Evolutionary conservation across 2,329 filamentous ascomycete genomes (phyloP), one percentile per base, ranked within the genome.

Genomic region (Ceratocystis ficicola): DNA sequence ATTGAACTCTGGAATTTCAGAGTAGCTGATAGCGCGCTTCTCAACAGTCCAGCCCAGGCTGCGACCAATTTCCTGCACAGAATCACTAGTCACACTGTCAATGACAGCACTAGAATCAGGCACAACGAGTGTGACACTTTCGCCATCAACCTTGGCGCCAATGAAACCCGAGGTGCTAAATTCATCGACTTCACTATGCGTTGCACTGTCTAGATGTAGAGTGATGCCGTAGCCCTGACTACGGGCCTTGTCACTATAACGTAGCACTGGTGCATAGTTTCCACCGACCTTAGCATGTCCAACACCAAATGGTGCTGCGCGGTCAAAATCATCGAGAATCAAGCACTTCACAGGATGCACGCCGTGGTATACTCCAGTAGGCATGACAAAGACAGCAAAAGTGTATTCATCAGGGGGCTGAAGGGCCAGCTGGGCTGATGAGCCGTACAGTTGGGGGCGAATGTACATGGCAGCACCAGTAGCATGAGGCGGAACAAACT

Each of bases 161-260:
- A 97, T 88, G 75, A 99, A 97, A 0, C 90, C 93, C 69, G 87
- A 92, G 0, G 94, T 97, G 70, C 88, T 94, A 74, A 97, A 99
- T 80, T 99, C 93, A 72, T 99, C 93, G 69, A 99, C 84, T 74
- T 95, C 90, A 68, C 84, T 87, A 71, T 92, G 83, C 8, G 84
- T 89, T 72, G 86, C 86, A 74, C 89, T 94, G 76, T 97, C 94
- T 65, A 97, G 79, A 74, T 97, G 93, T 72, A 97, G 80, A 1
- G 93, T 97, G 72, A 97, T 97, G n/a, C 90, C 92, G 73, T 83
- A 97, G 41, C 93, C 93, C 68, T 90, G 83, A 20, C 80, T 78
- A 67, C 87, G 80, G 0, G 94, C 93, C 72, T 83, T 86, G 71
- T 95, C 91, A 73, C 89, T 95, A 81, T 90, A 91, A 66, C 88